A percentile compares a stretch with the other conserved stretches of the same genome.
Evolutionary conservation across 768 basidiomycete genomes (phyloP).

Genomic region (Leccinum subtestaceum): DNA sequence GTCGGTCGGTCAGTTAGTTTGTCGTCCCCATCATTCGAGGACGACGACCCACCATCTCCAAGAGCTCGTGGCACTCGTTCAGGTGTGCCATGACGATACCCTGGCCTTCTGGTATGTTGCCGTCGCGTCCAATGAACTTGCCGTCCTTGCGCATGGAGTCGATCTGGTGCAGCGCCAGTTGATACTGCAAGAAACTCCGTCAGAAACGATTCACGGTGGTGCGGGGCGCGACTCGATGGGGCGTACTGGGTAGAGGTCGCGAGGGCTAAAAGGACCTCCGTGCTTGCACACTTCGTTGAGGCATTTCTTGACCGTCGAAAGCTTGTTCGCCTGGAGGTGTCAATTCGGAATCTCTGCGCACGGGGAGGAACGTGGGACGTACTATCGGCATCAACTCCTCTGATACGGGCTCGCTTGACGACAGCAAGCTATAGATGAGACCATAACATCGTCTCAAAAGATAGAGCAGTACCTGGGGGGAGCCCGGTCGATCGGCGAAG

Average conservation of each 20-base stretch:
- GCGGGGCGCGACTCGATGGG: neutral
- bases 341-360: neutral
- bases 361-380: conserved; percentile 21
- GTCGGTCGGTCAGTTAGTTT: neutral
- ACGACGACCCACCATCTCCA: conserved; percentile 74
- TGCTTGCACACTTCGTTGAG: conserved; percentile 94
- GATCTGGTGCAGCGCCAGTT: conserved; percentile 92
- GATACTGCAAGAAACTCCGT: conserved; percentile 56
- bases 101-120: conserved; percentile 91
- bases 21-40: neutral
- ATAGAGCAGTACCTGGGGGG: conserved; percentile 79
- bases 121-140: conserved; percentile 86
- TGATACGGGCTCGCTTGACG: conserved; percentile 94
- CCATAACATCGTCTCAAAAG: conserved; percentile 94
- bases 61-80: conserved; percentile 92
- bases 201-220: neutral
- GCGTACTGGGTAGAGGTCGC: conserved; percentile 90
- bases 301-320: conserved; percentile 95
- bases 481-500: neutral
- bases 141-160: conserved; percentile 92
- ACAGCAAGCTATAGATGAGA: conserved; percentile 88
- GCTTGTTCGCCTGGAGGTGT: conserved; percentile 77
- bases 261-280: conserved; percentile 87
- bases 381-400: conserved; percentile 98
- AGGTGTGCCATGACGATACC: conserved; percentile 95